Evolutionary conservation across 2,329 filamentous ascomycete genomes (phyloP).

Genomic region (Penicillium carneum): DNA sequence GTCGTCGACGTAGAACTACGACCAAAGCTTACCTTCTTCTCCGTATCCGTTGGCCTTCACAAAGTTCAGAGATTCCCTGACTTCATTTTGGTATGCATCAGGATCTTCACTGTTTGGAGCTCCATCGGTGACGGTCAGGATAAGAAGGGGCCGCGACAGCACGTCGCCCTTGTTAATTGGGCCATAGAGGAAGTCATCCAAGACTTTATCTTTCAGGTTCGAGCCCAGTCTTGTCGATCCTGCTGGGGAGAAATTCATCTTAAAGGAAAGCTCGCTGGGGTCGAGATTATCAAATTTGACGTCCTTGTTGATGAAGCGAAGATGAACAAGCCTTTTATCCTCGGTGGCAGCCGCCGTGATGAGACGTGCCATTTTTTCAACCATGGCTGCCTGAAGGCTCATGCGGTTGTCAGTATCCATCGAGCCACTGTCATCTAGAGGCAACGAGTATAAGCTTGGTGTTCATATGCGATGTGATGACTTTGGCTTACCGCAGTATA

Average conservation of each 20-base stretch:
- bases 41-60: not conserved
- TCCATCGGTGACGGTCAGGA: not conserved
- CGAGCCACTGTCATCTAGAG: slow-evolving; percentile 3
- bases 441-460: not conserved
- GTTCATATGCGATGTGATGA: not conserved
- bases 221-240: not conserved
- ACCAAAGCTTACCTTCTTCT: not conserved
- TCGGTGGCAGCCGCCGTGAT: not conserved
- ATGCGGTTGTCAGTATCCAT: not conserved
- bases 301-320: slow-evolving; percentile 5
- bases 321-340: not conserved
- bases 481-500: not conserved
- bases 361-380: not conserved
- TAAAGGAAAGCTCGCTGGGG: not conserved
- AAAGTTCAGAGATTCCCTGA: not conserved
- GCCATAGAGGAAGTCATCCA: not conserved
- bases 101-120: not conserved
- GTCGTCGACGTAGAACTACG: not conserved
- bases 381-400: not conserved
- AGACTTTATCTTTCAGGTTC: not conserved
- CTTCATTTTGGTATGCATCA: not conserved
- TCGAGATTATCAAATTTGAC: not conserved
- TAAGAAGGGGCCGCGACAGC: not conserved
- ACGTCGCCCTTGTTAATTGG: not conserved
- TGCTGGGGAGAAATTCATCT: not conserved